Evolutionary conservation across 495 filamentous ascomycete genomes (phyloP).

Genomic region (Penicillium lagena): DNA sequence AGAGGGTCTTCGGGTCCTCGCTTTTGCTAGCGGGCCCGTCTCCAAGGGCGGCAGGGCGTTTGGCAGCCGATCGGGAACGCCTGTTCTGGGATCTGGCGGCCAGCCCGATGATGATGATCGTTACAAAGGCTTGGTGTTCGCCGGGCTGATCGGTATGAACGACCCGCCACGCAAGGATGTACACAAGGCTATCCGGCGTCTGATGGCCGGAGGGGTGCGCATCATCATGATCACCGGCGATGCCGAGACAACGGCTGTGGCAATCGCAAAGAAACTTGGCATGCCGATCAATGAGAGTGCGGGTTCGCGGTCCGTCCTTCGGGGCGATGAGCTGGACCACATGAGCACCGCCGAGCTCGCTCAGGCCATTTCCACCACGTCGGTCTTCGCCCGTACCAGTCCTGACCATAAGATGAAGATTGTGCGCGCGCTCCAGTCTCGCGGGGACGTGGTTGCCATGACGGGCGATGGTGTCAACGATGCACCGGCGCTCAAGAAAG

Average conservation of each 20-base stretch:
- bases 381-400: constrained; percentile 92
- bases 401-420: constrained; percentile 99
- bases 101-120: constrained; percentile 55
- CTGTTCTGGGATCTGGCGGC: constrained; percentile 33
- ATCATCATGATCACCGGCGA: constrained; percentile 99
- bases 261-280: constrained; percentile 86
- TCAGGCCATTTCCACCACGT: constrained; percentile 75
- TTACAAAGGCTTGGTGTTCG: constrained; percentile 80
- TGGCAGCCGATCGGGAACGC: constrained; percentile 44
- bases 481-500: constrained; percentile 92
- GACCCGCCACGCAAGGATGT: constrained; percentile 90
- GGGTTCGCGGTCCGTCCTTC: constrained; percentile 60
- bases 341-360: constrained; percentile 83
- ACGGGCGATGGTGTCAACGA: constrained; percentile 98
- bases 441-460: constrained; percentile 98
- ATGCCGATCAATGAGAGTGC: constrained; percentile 61
- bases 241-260: constrained; percentile 86
- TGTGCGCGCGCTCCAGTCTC: constrained; percentile 79
- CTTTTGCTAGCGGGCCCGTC: constrained; percentile 73
- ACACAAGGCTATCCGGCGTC: constrained; percentile 76
- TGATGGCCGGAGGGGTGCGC: constrained; percentile 90
- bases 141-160: constrained; percentile 92
- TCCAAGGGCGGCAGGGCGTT: constrained; percentile 24
- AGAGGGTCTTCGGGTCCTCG: constrained; percentile 85
- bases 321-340: constrained; percentile 82